Percentiles rank a stretch among this genome's conserved stretches.
These are phyloP conservation scores for Nitzschia sp. DNA, from an alignment of 108 stramenopile genomes.

Conservation along the genomic window DNA sequence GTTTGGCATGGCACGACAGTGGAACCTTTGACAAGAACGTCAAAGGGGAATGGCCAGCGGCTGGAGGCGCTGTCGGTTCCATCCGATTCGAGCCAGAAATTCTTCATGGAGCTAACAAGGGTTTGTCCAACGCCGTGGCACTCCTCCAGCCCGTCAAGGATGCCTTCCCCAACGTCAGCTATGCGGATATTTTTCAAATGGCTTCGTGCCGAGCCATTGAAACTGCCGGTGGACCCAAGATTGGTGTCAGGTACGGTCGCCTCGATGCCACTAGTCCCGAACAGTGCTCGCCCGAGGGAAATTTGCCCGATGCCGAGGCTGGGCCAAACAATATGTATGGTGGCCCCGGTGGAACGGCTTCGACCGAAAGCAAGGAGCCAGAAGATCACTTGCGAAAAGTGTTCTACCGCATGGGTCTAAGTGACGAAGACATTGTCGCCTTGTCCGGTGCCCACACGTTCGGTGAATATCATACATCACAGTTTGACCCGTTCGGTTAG, in stretches of 20 bases:
- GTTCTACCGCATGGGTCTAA: slow-evolving; percentile 94
- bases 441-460: slow-evolving; percentile 93
- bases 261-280: slow-evolving; percentile 54
- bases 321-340: slow-evolving; percentile 70
- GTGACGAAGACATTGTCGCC: slow-evolving; percentile 94
- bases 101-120: slow-evolving; percentile 93
- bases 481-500: not conserved
- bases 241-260: slow-evolving; percentile 84
- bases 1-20: slow-evolving; percentile 97
- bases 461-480: slow-evolving; percentile 48
- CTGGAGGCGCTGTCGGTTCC: slow-evolving; percentile 72
- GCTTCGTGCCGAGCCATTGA: slow-evolving; percentile 70
- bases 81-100: slow-evolving; percentile 95
- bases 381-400: slow-evolving; percentile 88
- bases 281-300: slow-evolving; percentile 68
- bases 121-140: slow-evolving; percentile 61
- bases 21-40: slow-evolving; percentile 79
- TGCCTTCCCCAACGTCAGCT: slow-evolving; percentile 62
- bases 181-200: slow-evolving; percentile 83
- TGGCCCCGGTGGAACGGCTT: slow-evolving; percentile 54
- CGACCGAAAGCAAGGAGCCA: slow-evolving; percentile 53
- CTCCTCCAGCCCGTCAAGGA: slow-evolving; percentile 89
- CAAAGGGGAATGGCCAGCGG: slow-evolving; percentile 59
- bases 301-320: slow-evolving; percentile 84
- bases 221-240: slow-evolving; percentile 73